Percentiles rank a stretch among this genome's conserved stretches.
Conservation (phyloP, 345 rosid species). For the Arabis alpina region DNA sequence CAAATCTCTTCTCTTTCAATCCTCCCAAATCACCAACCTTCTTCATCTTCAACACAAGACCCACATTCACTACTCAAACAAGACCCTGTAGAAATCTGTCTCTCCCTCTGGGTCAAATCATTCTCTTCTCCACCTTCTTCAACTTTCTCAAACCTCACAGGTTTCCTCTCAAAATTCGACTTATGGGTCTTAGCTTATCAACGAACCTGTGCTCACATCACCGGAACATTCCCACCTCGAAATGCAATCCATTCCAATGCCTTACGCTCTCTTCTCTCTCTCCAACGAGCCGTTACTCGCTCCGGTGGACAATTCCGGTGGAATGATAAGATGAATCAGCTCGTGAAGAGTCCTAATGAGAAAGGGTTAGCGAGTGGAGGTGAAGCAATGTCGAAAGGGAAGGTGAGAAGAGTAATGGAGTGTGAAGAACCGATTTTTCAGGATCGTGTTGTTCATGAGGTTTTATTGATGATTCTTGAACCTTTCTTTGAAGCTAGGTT, state of each 20-base stretch:
- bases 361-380: constrained; percentile 34
- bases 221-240: constrained; percentile 94
- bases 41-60: constrained; percentile 38
- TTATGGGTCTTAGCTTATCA: constrained; percentile 95
- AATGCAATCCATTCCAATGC: constrained; percentile 65
- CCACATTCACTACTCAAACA: constrained; percentile 71
- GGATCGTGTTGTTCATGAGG: constrained; percentile 91
- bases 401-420: constrained; percentile 53
- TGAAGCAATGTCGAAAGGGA: constrained; percentile 59
- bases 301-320: constrained; percentile 60
- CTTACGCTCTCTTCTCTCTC: constrained; percentile 75
- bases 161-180: constrained; percentile 87
- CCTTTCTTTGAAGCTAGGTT: constrained; percentile 85
- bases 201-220: constrained; percentile 73
- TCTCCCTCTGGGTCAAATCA: constrained; percentile 89
- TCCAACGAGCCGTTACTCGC: constrained; percentile 63
- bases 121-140: constrained; percentile 70
- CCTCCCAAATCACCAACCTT: constrained; percentile 21
- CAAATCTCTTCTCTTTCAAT: constrained; percentile 50
- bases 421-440: constrained; percentile 75
- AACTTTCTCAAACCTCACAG: constrained; percentile 73
- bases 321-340: constrained; percentile 71
- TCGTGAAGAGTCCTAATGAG: constrained; percentile 73
- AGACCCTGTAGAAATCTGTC: constrained; percentile 80
- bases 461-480: constrained; percentile 77